Conservation (phyloP, 2,329 filamentous ascomycete species). For the Paracamarosporium sp. region DNA sequence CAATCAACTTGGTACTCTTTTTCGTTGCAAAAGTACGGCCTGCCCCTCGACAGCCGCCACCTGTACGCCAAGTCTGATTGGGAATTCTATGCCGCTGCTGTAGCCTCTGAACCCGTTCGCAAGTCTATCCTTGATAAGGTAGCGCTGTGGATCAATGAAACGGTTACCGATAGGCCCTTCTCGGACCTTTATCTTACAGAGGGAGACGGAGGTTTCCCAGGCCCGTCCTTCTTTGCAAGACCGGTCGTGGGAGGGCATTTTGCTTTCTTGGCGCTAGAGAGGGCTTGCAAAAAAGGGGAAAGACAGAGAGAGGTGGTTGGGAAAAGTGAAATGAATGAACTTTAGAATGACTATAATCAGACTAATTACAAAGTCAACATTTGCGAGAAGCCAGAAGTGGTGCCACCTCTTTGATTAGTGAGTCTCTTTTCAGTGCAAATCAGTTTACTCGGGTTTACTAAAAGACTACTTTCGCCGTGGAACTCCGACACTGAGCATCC, state of each 20-base stretch:
- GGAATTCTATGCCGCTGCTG: conserved; percentile 87
- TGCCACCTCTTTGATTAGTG: too few species aligned
- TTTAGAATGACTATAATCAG: too few species aligned
- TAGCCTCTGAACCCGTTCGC: conserved; percentile 72
- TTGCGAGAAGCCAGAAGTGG: too few species aligned
- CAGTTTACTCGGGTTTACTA: too few species aligned
- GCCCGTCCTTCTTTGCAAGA: conserved; percentile 77
- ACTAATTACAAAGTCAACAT: too few species aligned
- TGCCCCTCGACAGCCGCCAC: conserved; percentile 83
- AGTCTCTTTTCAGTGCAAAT: too few species aligned
- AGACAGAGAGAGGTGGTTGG: background rate
- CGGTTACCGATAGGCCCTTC: conserved; percentile 74
- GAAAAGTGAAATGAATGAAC: background rate
- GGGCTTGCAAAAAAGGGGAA: conserved; percentile 62
- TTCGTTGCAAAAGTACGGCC: conserved; percentile 80
- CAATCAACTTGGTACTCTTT: conserved; percentile 82
- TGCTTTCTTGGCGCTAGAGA: conserved; percentile 80
- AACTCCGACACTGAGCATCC: too few species aligned
- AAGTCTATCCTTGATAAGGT: conserved; percentile 76
- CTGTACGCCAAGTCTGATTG: conserved; percentile 89
- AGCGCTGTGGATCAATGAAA: conserved; percentile 85
- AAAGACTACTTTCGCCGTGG: too few species aligned
- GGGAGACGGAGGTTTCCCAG: conserved; percentile 75
- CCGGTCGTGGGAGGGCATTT: conserved; percentile 88
- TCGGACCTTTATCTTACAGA: conserved; percentile 86